A percentile compares a stretch with the other conserved stretches of the same genome.
Evolutionary conservation across 1,284 basidiomycete species (phyloP).

Genomic region (Boletus semigastroideus): DNA sequence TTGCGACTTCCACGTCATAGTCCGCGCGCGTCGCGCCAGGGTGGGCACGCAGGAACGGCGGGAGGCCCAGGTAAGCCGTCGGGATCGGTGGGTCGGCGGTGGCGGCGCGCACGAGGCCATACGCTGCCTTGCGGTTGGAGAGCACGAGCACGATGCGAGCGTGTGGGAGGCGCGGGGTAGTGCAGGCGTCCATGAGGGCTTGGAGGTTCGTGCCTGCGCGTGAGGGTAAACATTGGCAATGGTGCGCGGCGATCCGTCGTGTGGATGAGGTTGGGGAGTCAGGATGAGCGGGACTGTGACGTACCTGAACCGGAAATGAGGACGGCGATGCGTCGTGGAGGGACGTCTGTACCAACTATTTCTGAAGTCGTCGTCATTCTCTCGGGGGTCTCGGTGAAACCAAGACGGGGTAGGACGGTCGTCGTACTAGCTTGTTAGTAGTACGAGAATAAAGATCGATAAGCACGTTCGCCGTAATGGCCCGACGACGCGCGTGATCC

Average conservation of each 20-base stretch:
- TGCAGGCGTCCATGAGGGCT: slow-evolving; percentile 87
- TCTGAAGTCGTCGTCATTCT: slow-evolving; percentile 4
- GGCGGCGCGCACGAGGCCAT: slow-evolving; percentile 81
- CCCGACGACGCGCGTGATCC: not conserved
- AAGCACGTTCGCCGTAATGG: not conserved
- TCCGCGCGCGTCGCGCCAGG: slow-evolving; percentile 76
- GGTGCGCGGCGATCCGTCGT: slow-evolving; percentile 33
- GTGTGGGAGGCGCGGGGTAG: slow-evolving; percentile 64
- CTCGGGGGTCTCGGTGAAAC: not conserved
- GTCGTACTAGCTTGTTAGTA: slow-evolving; percentile 9
- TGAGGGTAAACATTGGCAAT: too few species aligned
- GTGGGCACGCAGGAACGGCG: slow-evolving; percentile 79
- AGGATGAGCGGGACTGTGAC: not conserved
- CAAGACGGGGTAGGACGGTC: slow-evolving; percentile 9
- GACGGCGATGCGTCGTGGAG: slow-evolving; percentile 51
- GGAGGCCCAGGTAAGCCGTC: slow-evolving; percentile 82
- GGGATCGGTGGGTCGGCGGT: slow-evolving; percentile 74
- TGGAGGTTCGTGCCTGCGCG: slow-evolving; percentile 84
- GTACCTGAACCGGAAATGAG: slow-evolving; percentile 85
- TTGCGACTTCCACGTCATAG: slow-evolving; percentile 86
- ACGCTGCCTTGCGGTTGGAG: slow-evolving; percentile 91
- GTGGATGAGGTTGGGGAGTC: not conserved
- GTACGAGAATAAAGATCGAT: not conserved
- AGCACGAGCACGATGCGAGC: slow-evolving; percentile 80
- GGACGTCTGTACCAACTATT: not conserved